Conservation (phyloP, 1,284 basidiomycete genomes). For the Rhizoctonia solani region DNA sequence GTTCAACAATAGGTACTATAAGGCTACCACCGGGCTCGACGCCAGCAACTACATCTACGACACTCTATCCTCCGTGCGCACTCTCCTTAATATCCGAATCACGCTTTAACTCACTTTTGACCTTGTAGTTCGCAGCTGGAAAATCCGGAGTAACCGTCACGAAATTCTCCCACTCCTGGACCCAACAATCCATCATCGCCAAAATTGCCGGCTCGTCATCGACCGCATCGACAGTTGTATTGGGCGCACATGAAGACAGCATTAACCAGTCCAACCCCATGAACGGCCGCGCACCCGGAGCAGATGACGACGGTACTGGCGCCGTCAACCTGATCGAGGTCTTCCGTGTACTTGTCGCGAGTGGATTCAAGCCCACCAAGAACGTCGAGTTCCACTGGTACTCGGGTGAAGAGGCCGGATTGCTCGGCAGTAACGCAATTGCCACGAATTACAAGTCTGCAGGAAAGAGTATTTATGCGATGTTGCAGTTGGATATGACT, state of each 20-base stretch:
- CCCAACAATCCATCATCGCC: slow-evolving; percentile 67
- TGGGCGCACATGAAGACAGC: slow-evolving; percentile 61
- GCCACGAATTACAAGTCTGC: slow-evolving; percentile 34
- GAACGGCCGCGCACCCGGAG: slow-evolving; percentile 59
- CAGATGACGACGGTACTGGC: slow-evolving; percentile 73
- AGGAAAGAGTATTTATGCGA: slow-evolving; percentile 30
- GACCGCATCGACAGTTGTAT: slow-evolving; percentile 55
- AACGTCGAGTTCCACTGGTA: slow-evolving; percentile 74
- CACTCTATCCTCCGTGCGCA: neutral
- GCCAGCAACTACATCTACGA: slow-evolving; percentile 50
- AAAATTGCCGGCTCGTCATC: slow-evolving; percentile 51
- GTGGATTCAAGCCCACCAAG: slow-evolving; percentile 56
- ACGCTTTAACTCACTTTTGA: slow-evolving; percentile 20
- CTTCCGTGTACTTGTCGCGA: slow-evolving; percentile 58
- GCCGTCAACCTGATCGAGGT: slow-evolving; percentile 68
- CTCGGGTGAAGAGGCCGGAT: slow-evolving; percentile 37
- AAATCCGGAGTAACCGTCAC: slow-evolving; percentile 55
- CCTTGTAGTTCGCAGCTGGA: slow-evolving; percentile 47
- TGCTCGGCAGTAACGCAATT: slow-evolving; percentile 29
- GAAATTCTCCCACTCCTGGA: slow-evolving; percentile 65
- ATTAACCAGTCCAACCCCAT: slow-evolving; percentile 23
- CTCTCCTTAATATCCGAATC: neutral
- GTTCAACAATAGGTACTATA: slow-evolving; percentile 56
- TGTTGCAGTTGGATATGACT: slow-evolving; percentile 35
- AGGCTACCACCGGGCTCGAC: slow-evolving; percentile 48